These are phyloP conservation scores for Hypoxylon fuscum DNA, from an alignment of 495 filamentous ascomycete species.

Conservation along the genomic window DNA sequence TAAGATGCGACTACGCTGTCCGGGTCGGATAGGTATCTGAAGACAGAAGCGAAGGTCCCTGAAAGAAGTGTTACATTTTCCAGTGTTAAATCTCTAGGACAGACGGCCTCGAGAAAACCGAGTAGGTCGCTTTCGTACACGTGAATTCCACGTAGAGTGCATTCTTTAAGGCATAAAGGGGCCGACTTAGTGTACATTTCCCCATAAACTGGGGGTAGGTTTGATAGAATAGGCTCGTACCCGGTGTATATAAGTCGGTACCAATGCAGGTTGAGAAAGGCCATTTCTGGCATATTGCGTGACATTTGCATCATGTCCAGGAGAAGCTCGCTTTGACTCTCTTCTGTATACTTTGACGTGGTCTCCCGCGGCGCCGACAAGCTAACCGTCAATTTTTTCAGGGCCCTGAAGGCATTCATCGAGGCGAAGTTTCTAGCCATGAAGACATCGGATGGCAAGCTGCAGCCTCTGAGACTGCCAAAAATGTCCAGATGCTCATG, in stretches of 20 bases:
- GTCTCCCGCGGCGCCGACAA: constrained; percentile 9
- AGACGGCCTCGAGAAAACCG: constrained; percentile 6
- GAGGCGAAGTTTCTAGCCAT: not conserved
- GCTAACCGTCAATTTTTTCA: constrained; percentile 3
- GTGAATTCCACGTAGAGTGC: constrained; percentile 1
- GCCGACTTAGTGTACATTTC: not conserved
- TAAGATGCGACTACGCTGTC: constrained; percentile 4
- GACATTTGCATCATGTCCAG: not conserved
- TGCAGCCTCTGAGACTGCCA: not conserved
- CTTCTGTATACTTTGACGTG: no score
- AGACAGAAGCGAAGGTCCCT: constrained; percentile 6
- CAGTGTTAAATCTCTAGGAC: constrained; percentile 4
- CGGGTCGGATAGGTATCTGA: not conserved
- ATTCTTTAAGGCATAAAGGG: constrained; percentile 4
- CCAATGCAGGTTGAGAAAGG: constrained; percentile 2
- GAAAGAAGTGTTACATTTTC: not conserved
- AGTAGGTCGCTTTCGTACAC: constrained; percentile 6
- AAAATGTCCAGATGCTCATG: constrained; percentile 6
- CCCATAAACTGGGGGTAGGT: not conserved
- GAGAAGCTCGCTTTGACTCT: not conserved
- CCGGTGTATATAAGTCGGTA: no score
- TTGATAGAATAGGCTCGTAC: not conserved
- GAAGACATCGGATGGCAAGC: not conserved
- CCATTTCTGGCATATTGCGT: not conserved
- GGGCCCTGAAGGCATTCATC: not conserved